These are phyloP conservation scores for Arthrobotrys conoides DNA, from an alignment of 2,329 filamentous ascomycete genomes.

Conservation along the genomic window DNA sequence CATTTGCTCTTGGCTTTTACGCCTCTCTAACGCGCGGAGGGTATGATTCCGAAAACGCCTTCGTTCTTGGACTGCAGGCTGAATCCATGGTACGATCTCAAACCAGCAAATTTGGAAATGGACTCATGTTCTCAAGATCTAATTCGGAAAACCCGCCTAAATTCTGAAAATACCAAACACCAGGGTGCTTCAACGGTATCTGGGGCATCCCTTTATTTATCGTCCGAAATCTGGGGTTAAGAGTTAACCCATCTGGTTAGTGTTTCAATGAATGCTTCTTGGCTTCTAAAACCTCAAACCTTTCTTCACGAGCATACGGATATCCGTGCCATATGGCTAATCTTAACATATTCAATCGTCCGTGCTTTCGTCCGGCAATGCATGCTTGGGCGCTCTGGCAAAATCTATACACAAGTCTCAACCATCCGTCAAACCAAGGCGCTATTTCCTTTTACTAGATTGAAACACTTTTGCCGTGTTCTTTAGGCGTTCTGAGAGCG, in stretches of 20 bases:
- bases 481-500: conserved; percentile 7
- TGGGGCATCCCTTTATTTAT: conserved; percentile 22
- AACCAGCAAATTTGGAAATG: neutral
- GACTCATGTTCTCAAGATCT: conserved; percentile 8
- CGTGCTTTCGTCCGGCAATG: neutral
- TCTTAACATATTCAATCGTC: neutral
- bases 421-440: neutral
- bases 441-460: neutral
- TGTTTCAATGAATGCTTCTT: neutral
- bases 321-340: conserved; percentile 9
- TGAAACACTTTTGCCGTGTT: conserved; percentile 14
- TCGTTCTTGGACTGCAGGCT: conserved; percentile 6
- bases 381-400: neutral
- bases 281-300: neutral
- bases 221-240: conserved; percentile 31
- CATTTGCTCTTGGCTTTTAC: conserved; percentile 5
- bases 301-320: neutral
- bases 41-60: conserved; percentile 12
- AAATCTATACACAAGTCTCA: neutral
- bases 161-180: conserved; percentile 20
- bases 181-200: conserved; percentile 25
- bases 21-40: conserved; percentile 6
- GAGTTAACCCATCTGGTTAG: conserved; percentile 24
- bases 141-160: conserved; percentile 39
- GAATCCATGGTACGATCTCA: conserved; percentile 31